Base-by-base conservation (phyloP, 164 flowering plant genomes). In the Umbilicus rupestris region DNA sequence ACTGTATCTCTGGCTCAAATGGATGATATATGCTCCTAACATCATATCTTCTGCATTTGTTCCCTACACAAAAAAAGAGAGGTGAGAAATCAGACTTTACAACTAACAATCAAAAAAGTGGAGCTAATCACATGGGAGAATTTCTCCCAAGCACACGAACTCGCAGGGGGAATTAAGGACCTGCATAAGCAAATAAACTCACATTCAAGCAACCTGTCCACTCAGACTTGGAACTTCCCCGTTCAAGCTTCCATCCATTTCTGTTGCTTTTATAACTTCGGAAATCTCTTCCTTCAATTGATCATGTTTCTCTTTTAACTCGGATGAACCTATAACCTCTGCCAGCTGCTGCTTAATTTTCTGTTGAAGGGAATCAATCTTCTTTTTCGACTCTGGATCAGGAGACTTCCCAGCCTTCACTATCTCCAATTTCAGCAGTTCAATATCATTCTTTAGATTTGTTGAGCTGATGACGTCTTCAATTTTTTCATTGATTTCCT, bases 391-490 rank as follows among this genome's bases (percentile, higher is more conserved):
- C 24, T 77, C 86, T 31, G 59, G 44, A 71, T 79, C 77, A 58
- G 90, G 85, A 46, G 73, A 66, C 67, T 78, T 76, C 59, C 84
- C 92, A 19, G 86, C 81, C 78, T 74, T 84, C 7, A 69, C 79
- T 42, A 78, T 65, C 76, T 83, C 89, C 41, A 70, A 49, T 73
- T 81, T 83, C 73, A 93, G 77, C 73, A 74, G 33, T 66, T 84
- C 88, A 35, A 88, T 73, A 73, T 77, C 80, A 69, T 75, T 73
- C 78, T 85, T 83, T 70, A 90, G 47, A 71, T 85, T 82, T 44
- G 84, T 67, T 42, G 84, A 75, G 49, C 70, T 73, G 19, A 82
- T 64, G 57, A 74, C 77, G 41, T 81, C 79, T 69, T 76, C 82
- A 28, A 92, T 85, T 55, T 67, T 68, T 44, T 71, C 57, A 9